Base-by-base conservation (phyloP, 495 filamentous ascomycete genomes). In the Aspergillus asperescens region DNA sequence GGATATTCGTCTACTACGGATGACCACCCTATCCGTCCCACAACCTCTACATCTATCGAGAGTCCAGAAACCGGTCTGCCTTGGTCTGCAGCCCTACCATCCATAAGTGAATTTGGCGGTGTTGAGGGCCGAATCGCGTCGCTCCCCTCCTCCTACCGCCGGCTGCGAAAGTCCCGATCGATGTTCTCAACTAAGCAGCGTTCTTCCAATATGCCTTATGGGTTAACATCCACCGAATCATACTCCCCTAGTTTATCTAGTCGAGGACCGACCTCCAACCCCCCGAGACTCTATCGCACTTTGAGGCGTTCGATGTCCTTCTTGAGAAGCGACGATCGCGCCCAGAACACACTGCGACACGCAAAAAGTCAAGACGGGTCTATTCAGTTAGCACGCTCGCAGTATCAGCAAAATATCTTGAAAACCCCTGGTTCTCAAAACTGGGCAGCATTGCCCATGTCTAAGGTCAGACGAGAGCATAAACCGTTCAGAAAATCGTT, bases 81-180 rank as follows among this genome's bases (percentile, higher is more conserved):
- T 23, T 57, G 42, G 32, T 37, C 59, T 5, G 67, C 52, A 37
- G 66, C 49, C 44, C 63, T 73, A 41, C 70, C 62, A 16, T 62
- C 63, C 4, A 68, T 71, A 27, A 62, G 40, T 22, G 74, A 77
- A 43, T 63, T 67, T 28, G 54, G 57, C 6, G 72, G 68, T 5
- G 72, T 81, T 5, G 80, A 85, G 60, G 79, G 84, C 39, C 76
- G 80, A n/a, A 71, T 82, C 44, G 74, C 77, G 5, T 85, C 83
- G 8, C 73, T 74, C 13, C 84, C 86, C 16, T 90, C 87, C 2
- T 90, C 88, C 1, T 90, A 84, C 56, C 79, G 83, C n/a, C 83
- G 77, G 44, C 70, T 91, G 43, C 83, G 83, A 43, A 88, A 83
- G 60, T 79, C 89, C 12, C 84, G 77, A 59, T 90, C 88, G 0